These are phyloP conservation scores for Hyphopichia khmerensis DNA, from an alignment of 1,139 yeast genomes.

Conservation along the genomic window DNA sequence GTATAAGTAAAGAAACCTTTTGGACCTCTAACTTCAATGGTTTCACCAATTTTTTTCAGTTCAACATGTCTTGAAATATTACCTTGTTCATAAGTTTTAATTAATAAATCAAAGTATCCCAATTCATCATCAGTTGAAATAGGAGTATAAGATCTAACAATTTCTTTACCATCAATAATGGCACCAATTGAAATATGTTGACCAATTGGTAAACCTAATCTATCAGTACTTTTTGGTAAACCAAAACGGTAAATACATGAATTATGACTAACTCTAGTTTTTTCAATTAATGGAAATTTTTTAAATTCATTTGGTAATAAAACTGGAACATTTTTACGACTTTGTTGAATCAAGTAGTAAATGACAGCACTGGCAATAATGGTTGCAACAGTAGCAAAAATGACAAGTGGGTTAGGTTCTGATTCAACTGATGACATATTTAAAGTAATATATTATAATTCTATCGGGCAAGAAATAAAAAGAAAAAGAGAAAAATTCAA, in stretches of 20 bases:
- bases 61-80: slow-evolving; percentile 80
- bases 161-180: slow-evolving; percentile 64
- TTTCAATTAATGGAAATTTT: slow-evolving; percentile 80
- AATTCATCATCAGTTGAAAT: slow-evolving; percentile 80
- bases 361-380: slow-evolving; percentile 39
- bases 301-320: slow-evolving; percentile 67
- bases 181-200: slow-evolving; percentile 87
- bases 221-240: slow-evolving; percentile 71
- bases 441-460: too few relatives aligned
- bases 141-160: slow-evolving; percentile 92
- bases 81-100: slow-evolving; percentile 92
- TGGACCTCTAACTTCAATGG: slow-evolving; percentile 71
- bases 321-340: slow-evolving; percentile 48
- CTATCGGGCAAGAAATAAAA: too few relatives aligned
- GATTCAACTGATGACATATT: slow-evolving; percentile 22
- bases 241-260: slow-evolving; percentile 85
- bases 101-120: slow-evolving; percentile 86
- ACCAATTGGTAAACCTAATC: slow-evolving; percentile 90
- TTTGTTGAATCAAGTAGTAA: slow-evolving; percentile 34
- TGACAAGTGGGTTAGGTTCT: slow-evolving; percentile 38
- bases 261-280: slow-evolving; percentile 76
- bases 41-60: slow-evolving; percentile 52
- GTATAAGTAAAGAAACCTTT: slow-evolving; percentile 87
- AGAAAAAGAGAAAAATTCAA: background rate
- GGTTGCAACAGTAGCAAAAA: slow-evolving; percentile 44